Conservation (phyloP, 805 yeast species). For the Yamadazyma nakazawae region DNA sequence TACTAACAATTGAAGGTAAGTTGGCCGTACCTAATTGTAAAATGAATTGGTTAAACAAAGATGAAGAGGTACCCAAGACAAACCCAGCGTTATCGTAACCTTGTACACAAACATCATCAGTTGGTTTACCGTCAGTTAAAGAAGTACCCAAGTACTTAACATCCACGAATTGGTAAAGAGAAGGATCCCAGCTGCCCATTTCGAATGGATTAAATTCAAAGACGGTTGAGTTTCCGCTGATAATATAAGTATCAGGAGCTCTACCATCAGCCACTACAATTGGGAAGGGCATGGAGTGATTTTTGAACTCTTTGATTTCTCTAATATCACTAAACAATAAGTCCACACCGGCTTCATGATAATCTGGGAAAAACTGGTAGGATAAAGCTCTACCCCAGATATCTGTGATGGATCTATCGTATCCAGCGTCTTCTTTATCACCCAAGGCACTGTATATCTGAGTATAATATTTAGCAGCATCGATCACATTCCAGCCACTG, state of each 20-base stretch:
- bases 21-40: slow-evolving; percentile 48
- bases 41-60: slow-evolving; percentile 69
- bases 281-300: slow-evolving; percentile 39
- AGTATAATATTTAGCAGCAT: slow-evolving; percentile 55
- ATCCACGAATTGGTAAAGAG: slow-evolving; percentile 61
- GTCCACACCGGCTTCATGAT: slow-evolving; percentile 23
- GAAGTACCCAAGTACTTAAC: slow-evolving; percentile 68
- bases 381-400: slow-evolving; percentile 43
- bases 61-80: slow-evolving; percentile 77
- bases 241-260: slow-evolving; percentile 28
- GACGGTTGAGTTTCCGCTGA: slow-evolving; percentile 36
- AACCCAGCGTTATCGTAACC: slow-evolving; percentile 84
- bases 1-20: slow-evolving; percentile 20
- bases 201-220: slow-evolving; percentile 40
- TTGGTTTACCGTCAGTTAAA: slow-evolving; percentile 57
- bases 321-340: slow-evolving; percentile 32
- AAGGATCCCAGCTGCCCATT: slow-evolving; percentile 86
- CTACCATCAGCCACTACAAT: slow-evolving; percentile 38
- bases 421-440: slow-evolving; percentile 37
- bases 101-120: slow-evolving; percentile 45
- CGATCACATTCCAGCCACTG: slow-evolving; percentile 56
- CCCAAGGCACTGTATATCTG: slow-evolving; percentile 26
- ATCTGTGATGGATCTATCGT: slow-evolving; percentile 36
- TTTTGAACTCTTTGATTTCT: slow-evolving; percentile 22
- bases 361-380: slow-evolving; percentile 34